These are phyloP conservation scores for Beauveria caledonica DNA, from an alignment of 2,329 filamentous ascomycete species.

Conservation along the genomic window DNA sequence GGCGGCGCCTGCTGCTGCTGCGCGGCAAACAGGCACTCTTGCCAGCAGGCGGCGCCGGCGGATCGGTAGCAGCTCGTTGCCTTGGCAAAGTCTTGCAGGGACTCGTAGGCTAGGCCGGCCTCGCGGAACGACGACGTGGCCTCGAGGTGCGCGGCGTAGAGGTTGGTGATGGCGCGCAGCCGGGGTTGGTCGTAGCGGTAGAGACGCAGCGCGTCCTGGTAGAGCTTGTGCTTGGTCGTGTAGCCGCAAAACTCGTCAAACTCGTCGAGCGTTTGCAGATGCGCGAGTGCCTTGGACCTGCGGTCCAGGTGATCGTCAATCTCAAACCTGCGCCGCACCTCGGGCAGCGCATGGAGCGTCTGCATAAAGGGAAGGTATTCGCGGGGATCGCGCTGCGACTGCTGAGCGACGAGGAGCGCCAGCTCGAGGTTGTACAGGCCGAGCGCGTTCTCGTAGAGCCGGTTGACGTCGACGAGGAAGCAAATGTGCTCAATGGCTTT, in stretches of 20 bases:
- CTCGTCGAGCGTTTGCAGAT: slow-evolving; percentile 63
- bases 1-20: slow-evolving; percentile 57
- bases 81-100: slow-evolving; percentile 61
- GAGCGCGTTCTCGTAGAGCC: slow-evolving; percentile 81
- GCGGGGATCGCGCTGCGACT: slow-evolving; percentile 88
- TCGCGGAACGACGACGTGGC: slow-evolving; percentile 71
- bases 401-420: slow-evolving; percentile 83
- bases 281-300: slow-evolving; percentile 64
- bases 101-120: slow-evolving; percentile 87
- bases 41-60: slow-evolving; percentile 72
- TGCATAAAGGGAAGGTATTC: slow-evolving; percentile 96
- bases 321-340: slow-evolving; percentile 64
- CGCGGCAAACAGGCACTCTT: slow-evolving; percentile 77
- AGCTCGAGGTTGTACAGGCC: slow-evolving; percentile 89
- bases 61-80: slow-evolving; percentile 79
- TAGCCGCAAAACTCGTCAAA: slow-evolving; percentile 77
- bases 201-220: slow-evolving; percentile 66
- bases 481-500: slow-evolving; percentile 93
- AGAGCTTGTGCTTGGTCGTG: slow-evolving; percentile 69
- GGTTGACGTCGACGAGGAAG: slow-evolving; percentile 90
- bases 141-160: slow-evolving; percentile 74
- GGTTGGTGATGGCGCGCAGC: slow-evolving; percentile 58
- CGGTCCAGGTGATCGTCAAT: slow-evolving; percentile 85
- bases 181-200: slow-evolving; percentile 73
- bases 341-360: slow-evolving; percentile 66